Evolutionary conservation across 2,329 filamentous ascomycete species (phyloP), one percentile per base, ranked within the genome.

Genomic region (Fusarium papillatum): DNA sequence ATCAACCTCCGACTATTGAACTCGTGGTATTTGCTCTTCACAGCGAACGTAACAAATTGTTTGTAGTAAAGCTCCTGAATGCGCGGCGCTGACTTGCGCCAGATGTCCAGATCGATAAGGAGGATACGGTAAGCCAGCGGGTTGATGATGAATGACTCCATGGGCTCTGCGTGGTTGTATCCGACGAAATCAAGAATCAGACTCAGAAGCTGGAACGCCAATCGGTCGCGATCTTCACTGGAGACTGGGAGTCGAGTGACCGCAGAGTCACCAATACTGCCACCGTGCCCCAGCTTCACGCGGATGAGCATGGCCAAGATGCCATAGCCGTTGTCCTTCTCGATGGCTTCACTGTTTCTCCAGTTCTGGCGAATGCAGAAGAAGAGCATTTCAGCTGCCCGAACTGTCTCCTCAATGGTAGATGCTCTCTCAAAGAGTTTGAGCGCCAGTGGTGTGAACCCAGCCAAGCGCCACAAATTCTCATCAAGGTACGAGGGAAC

Each of bases 311-410:
- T 92, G 48, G 94, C 94, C 63, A 99, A 86, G 41, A 98, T 94
- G 31, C 95, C 94, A 81, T 98, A 99, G 0, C 96, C 97, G 77
- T 97, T 97, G 71, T 98, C 95, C 79, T 95, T 93, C 83, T 99
- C 97, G 94, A 99, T 98, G 31, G 97, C 96, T 82, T 99, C 97
- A 77, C 97, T 98, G 77, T 98, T 98, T 75, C 97, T 91, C 97
- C 97, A 99, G 81, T 94, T 98, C 75, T 94, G 93, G 76, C 94
- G 93, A 62, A 98, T 94, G 71, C 95, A 95, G 75, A 94, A 92
- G 73, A 98, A 95, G 31, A 98, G 88, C 79, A 97, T 94, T 79
- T 97, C 92, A 4, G 97, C 92, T 2, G 96, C 93, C 66, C 94
- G 90, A 13, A 96, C 86, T 34, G 96, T 92, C 55, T 93, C 92